Base-by-base conservation (phyloP, 2,329 filamentous ascomycete species). In the Trichoderma sp. region DNA sequence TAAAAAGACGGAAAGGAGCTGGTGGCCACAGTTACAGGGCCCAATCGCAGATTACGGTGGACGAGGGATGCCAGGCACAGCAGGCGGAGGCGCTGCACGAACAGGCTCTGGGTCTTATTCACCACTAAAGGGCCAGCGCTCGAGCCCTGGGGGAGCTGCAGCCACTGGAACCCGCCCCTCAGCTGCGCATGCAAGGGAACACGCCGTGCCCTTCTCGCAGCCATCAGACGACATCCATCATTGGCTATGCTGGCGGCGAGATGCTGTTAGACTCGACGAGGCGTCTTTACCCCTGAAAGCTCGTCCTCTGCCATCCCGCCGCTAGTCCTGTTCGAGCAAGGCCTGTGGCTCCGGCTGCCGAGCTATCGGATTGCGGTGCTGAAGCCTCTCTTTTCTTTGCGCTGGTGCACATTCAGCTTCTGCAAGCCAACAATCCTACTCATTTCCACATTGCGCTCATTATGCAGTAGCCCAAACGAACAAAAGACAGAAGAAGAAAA, bases 201-300 rank as follows among this genome's bases (percentile, higher is more conserved):
- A 56, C 21, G 50, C 50, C 50, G 50, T 56, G 33, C 59, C 38
- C 69, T 64, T 33, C 29, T 41, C 59, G 35, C 60, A 60, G 59
- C 50, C 63, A 60, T 35, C 60, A 21, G 60, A 33, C 60, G 60
- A 31, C 60, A 3, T 35, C 11, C 29, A 63, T 21, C 60, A 60
- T 33, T 74, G 56, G 35, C 3, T 2, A 2, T 38, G 35, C 35
- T 6, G 2, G 59, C 60, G 38, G 41, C 63, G 24, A 71, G 69
- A 24, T 65, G 41, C 33, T 73, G 27, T 38, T 64, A 11, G 69
- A 14, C 60, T 63, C 60, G 29, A 35, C n/a, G 60, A 65, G 60
- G 59, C 69, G 69, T 53, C 9, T 27, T 73, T 73, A 75, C 74
- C 74, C 74, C 74, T 75, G 74, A 75, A 71, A 73, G 60, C 31